A percentile compares a stretch with the other conserved stretches of the same genome.
These are phyloP conservation scores for Nosema granulosis DNA, from an alignment of 371 early-diverging fungal genomes.

Conservation along the genomic window DNA sequence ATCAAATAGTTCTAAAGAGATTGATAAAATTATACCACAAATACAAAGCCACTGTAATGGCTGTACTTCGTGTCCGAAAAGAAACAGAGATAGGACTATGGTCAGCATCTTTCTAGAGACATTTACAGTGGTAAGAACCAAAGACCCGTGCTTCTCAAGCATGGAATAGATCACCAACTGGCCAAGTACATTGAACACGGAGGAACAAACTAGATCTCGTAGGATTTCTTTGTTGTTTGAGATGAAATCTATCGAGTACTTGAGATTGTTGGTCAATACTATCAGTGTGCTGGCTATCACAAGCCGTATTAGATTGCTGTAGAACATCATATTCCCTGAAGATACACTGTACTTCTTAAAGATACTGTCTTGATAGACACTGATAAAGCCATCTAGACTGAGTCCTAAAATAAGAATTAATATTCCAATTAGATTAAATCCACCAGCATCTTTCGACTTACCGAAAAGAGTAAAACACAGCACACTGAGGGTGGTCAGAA, in stretches of 20 bases:
- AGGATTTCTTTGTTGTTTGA: conserved; percentile 73
- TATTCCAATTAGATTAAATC: conserved; percentile 72
- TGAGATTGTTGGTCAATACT: conserved; percentile 70
- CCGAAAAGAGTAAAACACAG: conserved; percentile 82
- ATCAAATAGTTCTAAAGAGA: conserved; percentile 20
- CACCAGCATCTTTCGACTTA: conserved; percentile 64
- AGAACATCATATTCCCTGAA: conserved; percentile 90
- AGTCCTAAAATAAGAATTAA: conserved; percentile 76
- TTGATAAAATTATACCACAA: conserved; percentile 21
- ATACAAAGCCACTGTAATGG: conserved; percentile 17
- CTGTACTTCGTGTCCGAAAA: conserved; percentile 38
- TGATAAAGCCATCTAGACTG: conserved; percentile 83
- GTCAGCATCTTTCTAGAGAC: conserved; percentile 90
- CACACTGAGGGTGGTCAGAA: conserved; percentile 78
- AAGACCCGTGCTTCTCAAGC: conserved; percentile 79
- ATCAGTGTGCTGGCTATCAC: conserved; percentile 69
- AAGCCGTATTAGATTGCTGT: conserved; percentile 80
- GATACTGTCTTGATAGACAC: conserved; percentile 88
- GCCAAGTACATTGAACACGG: conserved; percentile 83
- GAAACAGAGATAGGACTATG: conserved; percentile 78
- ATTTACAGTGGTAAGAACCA: conserved; percentile 81
- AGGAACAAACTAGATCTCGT: conserved; percentile 76
- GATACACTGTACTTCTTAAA: conserved; percentile 72
- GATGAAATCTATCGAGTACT: conserved; percentile 74
- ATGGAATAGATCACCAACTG: conserved; percentile 91